A percentile compares a stretch with the other conserved stretches of the same genome.
These are phyloP conservation scores for Reticulascus tulasneorum DNA, from an alignment of 2,329 filamentous ascomycete genomes.

Conservation along the genomic window DNA sequence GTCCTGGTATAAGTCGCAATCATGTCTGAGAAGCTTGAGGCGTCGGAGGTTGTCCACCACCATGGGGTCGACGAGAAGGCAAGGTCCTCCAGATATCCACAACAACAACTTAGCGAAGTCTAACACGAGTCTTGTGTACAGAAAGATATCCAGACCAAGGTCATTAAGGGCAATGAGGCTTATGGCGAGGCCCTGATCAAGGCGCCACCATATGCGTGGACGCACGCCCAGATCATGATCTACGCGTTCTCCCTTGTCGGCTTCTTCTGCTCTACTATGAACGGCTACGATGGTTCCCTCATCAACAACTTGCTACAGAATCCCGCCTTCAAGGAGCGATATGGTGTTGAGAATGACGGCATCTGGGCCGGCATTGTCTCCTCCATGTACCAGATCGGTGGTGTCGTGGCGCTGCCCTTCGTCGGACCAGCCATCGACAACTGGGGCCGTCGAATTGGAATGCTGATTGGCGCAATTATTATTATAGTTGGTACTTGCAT, in stretches of 20 bases:
- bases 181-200: constrained; percentile 52
- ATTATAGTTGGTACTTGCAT: constrained; percentile 42
- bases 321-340: constrained; percentile 34
- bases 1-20: constrained; percentile 3
- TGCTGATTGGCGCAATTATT: constrained; percentile 37
- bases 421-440: constrained; percentile 43
- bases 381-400: constrained; percentile 49
- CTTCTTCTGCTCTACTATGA: constrained; percentile 48
- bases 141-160: constrained; percentile 30
- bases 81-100: neutral
- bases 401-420: constrained; percentile 41
- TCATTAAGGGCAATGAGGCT: constrained; percentile 48
- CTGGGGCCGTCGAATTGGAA: constrained; percentile 42
- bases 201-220: constrained; percentile 43
- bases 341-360: constrained; percentile 36
- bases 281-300: constrained; percentile 48
- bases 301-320: constrained; percentile 46
- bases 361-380: constrained; percentile 45
- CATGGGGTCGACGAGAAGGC: constrained; percentile 14
- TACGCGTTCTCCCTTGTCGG: constrained; percentile 42
- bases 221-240: constrained; percentile 32
- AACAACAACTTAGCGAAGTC: neutral
- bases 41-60: constrained; percentile 11
- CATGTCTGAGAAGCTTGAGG: constrained; percentile 13
- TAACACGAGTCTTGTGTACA: constrained; percentile 5